phyloP scores from a whole-genome alignment of 306 rosid genomes.

The Medicago truncatula region DNA sequence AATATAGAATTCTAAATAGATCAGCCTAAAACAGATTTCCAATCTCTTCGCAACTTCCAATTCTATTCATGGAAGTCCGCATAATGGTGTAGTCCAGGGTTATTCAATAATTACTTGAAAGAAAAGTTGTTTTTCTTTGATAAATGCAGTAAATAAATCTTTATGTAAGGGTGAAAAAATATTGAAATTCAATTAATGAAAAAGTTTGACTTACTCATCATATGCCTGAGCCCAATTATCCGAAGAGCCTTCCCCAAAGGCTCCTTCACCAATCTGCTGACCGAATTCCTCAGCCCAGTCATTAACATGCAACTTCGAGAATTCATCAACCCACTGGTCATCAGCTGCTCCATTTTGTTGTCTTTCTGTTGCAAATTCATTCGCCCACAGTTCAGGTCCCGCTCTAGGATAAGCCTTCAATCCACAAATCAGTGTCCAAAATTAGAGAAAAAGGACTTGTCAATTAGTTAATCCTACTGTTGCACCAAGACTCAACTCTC shows the following conservation, averaged over 20 bases:
- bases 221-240: slow-evolving; percentile 85
- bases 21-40: slow-evolving; percentile 26
- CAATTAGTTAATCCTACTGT: slow-evolving; percentile 13
- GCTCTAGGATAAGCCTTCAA: slow-evolving; percentile 60
- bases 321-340: slow-evolving; percentile 92
- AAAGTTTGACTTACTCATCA: slow-evolving; percentile 78
- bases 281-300: slow-evolving; percentile 98
- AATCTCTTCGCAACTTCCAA: slow-evolving; percentile 4
- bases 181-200: neutral
- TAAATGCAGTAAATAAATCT: slow-evolving; percentile 3
- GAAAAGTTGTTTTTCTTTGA: slow-evolving; percentile 7
- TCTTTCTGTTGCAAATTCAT: slow-evolving; percentile 68
- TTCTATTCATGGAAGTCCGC: slow-evolving; percentile 2
- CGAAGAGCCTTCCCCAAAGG: slow-evolving; percentile 60
- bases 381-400: slow-evolving; percentile 79
- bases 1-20: slow-evolving; percentile 17
- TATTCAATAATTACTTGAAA: slow-evolving; percentile 5
- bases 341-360: slow-evolving; percentile 56
- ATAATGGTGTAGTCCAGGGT: neutral
- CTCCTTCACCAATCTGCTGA: slow-evolving; percentile 79
- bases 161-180: neutral
- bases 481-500: slow-evolving; percentile 11
- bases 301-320: slow-evolving; percentile 81
- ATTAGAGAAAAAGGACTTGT: slow-evolving; percentile 6
- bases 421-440: slow-evolving; percentile 42